Evolutionary conservation across 1,284 basidiomycete species (phyloP), one percentile per base, ranked within the genome.

Genomic region (Melampsora larici-populina): DNA sequence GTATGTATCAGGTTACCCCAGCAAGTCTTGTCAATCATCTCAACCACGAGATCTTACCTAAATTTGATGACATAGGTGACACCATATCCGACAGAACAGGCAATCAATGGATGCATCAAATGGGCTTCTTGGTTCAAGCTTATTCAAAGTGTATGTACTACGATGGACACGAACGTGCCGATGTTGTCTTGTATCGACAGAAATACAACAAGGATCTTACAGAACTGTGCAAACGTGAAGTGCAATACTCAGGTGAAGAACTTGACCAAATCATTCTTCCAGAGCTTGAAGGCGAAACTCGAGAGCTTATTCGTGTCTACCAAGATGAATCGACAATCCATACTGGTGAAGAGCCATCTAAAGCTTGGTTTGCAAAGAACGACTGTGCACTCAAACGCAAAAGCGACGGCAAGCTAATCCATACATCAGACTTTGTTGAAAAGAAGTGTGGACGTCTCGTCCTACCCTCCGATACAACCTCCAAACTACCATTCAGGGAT

Each of bases 111-210:
- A 73, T 73, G 70, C 31, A 64, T n/a, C 40, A 62, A 48, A 46
- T 73, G 6, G 70, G 70, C 33, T 64, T 73, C 49, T 21, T 51
- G 2, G 26, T 62, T 64, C 70, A 73, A 26, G 70, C 48, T 17
- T 46, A 63, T 60, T 63, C 49, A 46, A 73, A 73, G 29, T 48
- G 36, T 46, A 51, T 73, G n/a, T 73, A 73, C 49, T 73, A 48
- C 49, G 70, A 73, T 49, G 70, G 70, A 5, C 70, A 65, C 18
- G n/a, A 65, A 43, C 60, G 70, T 21, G 51, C 40, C 6, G 49
- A 70, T 58, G 68, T 70, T 33, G 48, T 70, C 13, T 49, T 49
- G 21, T 49, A 49, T 49, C 48, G 48, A 49, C 48, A 49, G 21
- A 11, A 49, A 49, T 49, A 11, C 48, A 49, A 21, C 48, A 49